A percentile compares a stretch with the other conserved stretches of the same genome.
These are phyloP conservation scores for Solanum chiquidenum DNA, from an alignment of 257 asterid genomes.

Conservation along the genomic window DNA sequence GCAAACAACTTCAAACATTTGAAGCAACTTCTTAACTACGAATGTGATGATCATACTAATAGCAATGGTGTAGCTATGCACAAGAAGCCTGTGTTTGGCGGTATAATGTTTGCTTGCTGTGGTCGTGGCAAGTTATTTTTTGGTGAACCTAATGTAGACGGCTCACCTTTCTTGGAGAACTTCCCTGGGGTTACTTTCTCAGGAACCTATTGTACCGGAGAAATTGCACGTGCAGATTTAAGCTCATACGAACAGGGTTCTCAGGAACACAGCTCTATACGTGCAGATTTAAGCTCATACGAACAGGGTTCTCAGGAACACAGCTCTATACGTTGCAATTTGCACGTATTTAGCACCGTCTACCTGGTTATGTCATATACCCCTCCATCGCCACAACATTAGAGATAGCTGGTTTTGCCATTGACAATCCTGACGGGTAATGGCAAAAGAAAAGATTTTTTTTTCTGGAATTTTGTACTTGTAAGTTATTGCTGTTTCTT, in stretches of 20 bases:
- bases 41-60: background rate
- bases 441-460: background rate
- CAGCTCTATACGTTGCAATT: constrained; percentile 18
- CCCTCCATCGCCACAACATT: constrained; percentile 9
- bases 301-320: constrained; percentile 28
- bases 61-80: background rate
- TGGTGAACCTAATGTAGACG: constrained; percentile 35
- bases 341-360: constrained; percentile 54
- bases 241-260: constrained; percentile 26
- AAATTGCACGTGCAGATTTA: constrained; percentile 42
- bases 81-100: constrained; percentile 52
- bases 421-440: background rate
- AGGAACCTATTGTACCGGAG: constrained; percentile 71
- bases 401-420: background rate
- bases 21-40: constrained; percentile 16
- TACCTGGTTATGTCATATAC: constrained; percentile 62
- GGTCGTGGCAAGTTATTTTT: constrained; percentile 62
- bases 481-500: background rate
- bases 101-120: constrained; percentile 60
- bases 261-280: constrained; percentile 17
- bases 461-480: background rate
- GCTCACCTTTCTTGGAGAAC: constrained; percentile 52
- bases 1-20: constrained; percentile 33
- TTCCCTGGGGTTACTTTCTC: constrained; percentile 58
- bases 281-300: constrained; percentile 23